phyloP scores from a whole-genome alignment of 495 filamentous ascomycete genomes.

The Xylaria flabelliformis region DNA sequence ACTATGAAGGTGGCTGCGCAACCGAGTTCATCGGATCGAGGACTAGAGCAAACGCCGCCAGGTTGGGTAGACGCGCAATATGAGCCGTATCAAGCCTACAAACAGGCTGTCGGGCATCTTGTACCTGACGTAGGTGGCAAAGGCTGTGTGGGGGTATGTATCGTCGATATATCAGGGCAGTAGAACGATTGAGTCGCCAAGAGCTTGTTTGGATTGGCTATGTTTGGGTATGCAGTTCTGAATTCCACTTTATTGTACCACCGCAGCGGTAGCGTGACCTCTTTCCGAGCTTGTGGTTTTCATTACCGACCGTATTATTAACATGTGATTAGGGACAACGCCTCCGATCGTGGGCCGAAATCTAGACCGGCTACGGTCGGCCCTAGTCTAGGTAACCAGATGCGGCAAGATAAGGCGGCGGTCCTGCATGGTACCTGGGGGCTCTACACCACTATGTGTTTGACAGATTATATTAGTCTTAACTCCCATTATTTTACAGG shows the following conservation, averaged over 20 bases:
- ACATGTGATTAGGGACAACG: background rate
- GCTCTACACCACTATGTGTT: background rate
- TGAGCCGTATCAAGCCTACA: no score
- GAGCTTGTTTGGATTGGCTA: background rate
- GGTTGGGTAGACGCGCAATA: background rate
- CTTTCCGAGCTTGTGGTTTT: conserved; percentile 3
- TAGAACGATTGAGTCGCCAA: background rate
- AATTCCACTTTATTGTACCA: background rate
- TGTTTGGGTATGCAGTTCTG: background rate
- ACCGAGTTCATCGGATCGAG: background rate
- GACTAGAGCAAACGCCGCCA: background rate
- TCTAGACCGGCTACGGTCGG: conserved; percentile 11
- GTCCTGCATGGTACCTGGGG: background rate
- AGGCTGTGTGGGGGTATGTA: background rate
- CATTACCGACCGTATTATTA: background rate
- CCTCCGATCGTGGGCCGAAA: conserved; percentile 8
- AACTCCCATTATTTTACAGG: background rate
- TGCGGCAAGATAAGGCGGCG: background rate
- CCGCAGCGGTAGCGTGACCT: conserved; percentile 5
- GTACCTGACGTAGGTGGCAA: background rate
- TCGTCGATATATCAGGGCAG: background rate
- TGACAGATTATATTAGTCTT: background rate
- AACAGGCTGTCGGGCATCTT: background rate
- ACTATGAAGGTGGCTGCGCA: background rate
- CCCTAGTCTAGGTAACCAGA: background rate